Evolutionary conservation across 148 eudicot species (phyloP), one percentile per base, ranked within the genome.

Genomic region (Polygonum maritimum): DNA sequence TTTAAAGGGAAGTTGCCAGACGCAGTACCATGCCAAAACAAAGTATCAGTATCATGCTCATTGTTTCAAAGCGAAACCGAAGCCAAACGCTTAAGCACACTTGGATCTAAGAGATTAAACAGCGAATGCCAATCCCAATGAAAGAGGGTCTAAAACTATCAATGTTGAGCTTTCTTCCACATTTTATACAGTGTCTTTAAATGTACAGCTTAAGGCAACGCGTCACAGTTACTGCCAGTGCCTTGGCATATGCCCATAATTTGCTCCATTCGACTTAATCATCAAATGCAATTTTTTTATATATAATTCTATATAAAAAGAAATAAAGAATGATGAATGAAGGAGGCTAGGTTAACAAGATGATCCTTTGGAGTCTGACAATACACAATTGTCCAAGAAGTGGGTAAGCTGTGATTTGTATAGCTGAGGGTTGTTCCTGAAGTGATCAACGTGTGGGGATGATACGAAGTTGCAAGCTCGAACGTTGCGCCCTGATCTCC

Each of bases 361-460:
- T 39, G 91, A 81, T 39, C 80, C 73, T 84, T 82, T 89, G 94
- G 97, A 88, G 69, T 80, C 77, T 39, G 82, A 80, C 73, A 96
- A 89, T 74, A 91, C 92, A 80, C 87, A 92, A 74, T 92, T 94
- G 74, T 96, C 92, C 78, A 96, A 80, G 80, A 96, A 96, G 3
- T 76, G 80, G 60, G 98, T 88, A 63, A 95, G 98, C 86, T 95
- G 97, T 75, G 92, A 82, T 69, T 91, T 79, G 80, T 96, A 96
- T 60, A 96, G 74, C 72, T 88, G 82, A 4, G 99, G 99, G 77
- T 96, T 88, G 71, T 96, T 88, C 48, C 98, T 86, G 78, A 91
- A 92, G 82, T 96, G 99, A 85, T 96, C 99, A 8, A 96, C 99
- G 75, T 96, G 99, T 2, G 99, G 99, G 3, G 99, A 89, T 35